A percentile compares a stretch with the other conserved stretches of the same genome.
phyloP scores from a whole-genome alignment of 352 stramenopile species.

The Phytophthora sp. region DNA sequence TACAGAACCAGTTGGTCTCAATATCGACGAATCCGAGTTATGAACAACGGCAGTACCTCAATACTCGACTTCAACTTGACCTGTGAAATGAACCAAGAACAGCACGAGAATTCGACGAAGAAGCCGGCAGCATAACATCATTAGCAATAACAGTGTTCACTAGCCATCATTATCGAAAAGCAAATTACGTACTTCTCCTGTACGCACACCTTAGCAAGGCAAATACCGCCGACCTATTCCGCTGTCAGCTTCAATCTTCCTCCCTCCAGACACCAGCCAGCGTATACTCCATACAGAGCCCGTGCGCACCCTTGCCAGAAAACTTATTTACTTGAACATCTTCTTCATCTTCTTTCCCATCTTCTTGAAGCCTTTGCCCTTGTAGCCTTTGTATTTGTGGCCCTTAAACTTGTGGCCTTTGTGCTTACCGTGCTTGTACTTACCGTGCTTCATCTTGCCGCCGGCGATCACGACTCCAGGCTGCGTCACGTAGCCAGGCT shows the following conservation, averaged over 20 bases:
- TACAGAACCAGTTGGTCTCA: too few species aligned
- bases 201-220: constrained; percentile 2
- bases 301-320: too few species aligned
- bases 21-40: too few species aligned
- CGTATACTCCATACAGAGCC: too few species aligned
- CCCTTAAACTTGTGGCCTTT: constrained; percentile 44
- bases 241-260: not conserved
- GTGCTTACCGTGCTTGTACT: constrained; percentile 45
- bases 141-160: too few species aligned
- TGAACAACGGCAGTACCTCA: too few species aligned
- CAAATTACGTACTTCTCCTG: constrained; percentile 1
- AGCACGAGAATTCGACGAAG: too few species aligned
- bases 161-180: constrained; percentile 5
- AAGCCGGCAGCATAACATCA: too few species aligned
- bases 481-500: constrained; percentile 46
- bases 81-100: too few species aligned
- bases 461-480: constrained; percentile 39
- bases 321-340: constrained; percentile 60
- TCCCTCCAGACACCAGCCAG: not conserved
- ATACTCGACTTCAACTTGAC: too few species aligned
- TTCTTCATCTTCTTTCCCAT: constrained; percentile 57
- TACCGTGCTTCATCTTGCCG: constrained; percentile 48
- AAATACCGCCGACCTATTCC: not conserved
- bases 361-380: constrained; percentile 47
- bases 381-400: constrained; percentile 41